These are phyloP conservation scores for Trichoderma lentiforme DNA, from an alignment of 2,329 filamentous ascomycete genomes.

Conservation along the genomic window DNA sequence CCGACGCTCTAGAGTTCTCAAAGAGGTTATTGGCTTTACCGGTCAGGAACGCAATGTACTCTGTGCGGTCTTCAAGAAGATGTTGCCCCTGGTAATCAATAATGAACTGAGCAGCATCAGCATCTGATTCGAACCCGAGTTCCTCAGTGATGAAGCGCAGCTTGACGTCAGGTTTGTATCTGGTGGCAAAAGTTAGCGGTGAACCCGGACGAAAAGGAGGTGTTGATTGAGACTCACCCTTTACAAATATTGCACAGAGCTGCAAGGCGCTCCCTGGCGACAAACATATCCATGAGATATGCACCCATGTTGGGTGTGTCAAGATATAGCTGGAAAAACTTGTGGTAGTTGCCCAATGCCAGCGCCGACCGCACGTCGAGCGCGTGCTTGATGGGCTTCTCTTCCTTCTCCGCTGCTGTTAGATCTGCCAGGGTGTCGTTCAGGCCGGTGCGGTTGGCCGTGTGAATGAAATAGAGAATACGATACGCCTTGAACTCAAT, in stretches of 20 bases:
- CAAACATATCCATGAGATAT: constrained; percentile 99
- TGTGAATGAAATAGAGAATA: constrained; percentile 99
- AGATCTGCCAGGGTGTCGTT: constrained; percentile 98
- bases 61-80: constrained; percentile 72
- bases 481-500: constrained; percentile 99
- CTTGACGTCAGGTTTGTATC: constrained; percentile 87
- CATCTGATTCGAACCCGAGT: constrained; percentile 90
- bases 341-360: constrained; percentile 94
- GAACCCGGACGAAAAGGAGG: not conserved
- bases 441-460: constrained; percentile 95
- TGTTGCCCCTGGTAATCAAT: constrained; percentile 73
- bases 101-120: constrained; percentile 87
- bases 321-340: constrained; percentile 94
- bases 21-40: constrained; percentile 72
- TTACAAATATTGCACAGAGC: constrained; percentile 90
- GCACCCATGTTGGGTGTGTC: constrained; percentile 95
- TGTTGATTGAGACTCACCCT: constrained; percentile 63
- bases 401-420: constrained; percentile 92
- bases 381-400: constrained; percentile 82
- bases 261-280: constrained; percentile 85
- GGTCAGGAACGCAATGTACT: constrained; percentile 69
- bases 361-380: constrained; percentile 86
- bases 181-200: constrained; percentile 50
- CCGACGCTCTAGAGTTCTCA: constrained; percentile 66
- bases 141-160: constrained; percentile 93